Evolutionary conservation across 805 yeast genomes (phyloP).

Genomic region (Metschnikowia lochheadii): DNA sequence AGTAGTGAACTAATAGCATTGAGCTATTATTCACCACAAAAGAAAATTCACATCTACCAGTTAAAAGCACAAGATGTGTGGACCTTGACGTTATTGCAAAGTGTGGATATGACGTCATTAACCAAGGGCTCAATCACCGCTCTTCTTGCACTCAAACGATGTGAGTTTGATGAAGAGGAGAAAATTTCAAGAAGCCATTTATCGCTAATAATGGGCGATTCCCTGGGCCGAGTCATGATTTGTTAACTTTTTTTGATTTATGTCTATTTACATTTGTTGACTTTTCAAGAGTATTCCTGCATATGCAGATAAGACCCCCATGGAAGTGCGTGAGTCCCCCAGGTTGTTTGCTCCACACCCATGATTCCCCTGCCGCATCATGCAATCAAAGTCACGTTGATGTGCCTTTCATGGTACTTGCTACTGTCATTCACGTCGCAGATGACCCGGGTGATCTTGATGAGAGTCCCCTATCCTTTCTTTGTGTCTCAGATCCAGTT

Average conservation of each 20-base stretch:
- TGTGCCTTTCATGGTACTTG: constrained; percentile 58
- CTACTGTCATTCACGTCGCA: constrained; percentile 64
- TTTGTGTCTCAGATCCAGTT: constrained; percentile 66
- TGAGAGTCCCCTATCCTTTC: constrained; percentile 55
- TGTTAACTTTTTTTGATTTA: background rate
- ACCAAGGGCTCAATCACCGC: constrained; percentile 24
- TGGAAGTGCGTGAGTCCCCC: background rate
- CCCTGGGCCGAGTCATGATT: constrained; percentile 45
- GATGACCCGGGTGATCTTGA: constrained; percentile 52
- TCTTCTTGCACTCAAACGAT: constrained; percentile 25
- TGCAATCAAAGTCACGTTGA: constrained; percentile 28
- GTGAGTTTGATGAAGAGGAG: constrained; percentile 32
- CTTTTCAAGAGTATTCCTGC: background rate
- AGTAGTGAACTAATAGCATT: constrained; percentile 31
- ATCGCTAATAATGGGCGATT: constrained; percentile 52
- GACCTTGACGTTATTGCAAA: constrained; percentile 4
- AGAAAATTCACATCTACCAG: constrained; percentile 21
- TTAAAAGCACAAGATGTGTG: constrained; percentile 9
- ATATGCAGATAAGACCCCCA: background rate
- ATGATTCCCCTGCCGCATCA: constrained; percentile 1
- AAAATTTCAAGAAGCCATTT: constrained; percentile 33
- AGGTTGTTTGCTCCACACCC: background rate
- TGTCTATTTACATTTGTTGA: background rate
- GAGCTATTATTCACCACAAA: constrained; percentile 19
- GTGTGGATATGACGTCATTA: constrained; percentile 6